Evolutionary conservation across 768 basidiomycete genomes (phyloP).

Genomic region (Termitomyces sp.): DNA sequence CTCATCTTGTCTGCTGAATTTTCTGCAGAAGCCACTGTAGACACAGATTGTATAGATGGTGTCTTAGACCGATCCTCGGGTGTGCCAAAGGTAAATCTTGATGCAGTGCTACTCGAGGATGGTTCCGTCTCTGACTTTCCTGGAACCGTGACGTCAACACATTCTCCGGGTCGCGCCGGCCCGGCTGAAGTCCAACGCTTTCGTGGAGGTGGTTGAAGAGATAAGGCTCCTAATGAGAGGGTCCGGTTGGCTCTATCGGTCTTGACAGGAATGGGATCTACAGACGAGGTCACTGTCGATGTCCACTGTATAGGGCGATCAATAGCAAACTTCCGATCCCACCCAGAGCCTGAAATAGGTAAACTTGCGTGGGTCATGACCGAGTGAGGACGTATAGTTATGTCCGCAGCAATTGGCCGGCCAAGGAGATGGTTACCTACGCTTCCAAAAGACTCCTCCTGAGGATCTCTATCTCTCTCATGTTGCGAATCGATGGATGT

Average conservation of each 20-base stretch:
- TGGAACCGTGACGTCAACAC: constrained; percentile 5
- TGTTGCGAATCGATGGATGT: constrained; percentile 34
- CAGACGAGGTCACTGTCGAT: constrained; percentile 20
- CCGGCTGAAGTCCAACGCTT: constrained; percentile 39
- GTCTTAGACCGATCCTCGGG: constrained; percentile 33
- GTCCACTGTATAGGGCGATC: constrained; percentile 14
- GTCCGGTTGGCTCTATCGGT: constrained; percentile 24
- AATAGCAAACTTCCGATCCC: constrained; percentile 26
- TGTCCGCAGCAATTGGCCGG: constrained; percentile 31
- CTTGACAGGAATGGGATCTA: constrained; percentile 3
- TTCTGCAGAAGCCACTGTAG: constrained; percentile 38
- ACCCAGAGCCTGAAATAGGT: constrained; percentile 25
- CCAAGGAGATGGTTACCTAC: constrained; percentile 50
- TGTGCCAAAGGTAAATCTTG: constrained; percentile 28
- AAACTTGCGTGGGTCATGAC: constrained; percentile 23
- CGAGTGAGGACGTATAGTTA: constrained; percentile 18
- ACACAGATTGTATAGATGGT: constrained; percentile 39
- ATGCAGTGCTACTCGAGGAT: constrained; percentile 18
- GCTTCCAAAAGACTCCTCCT: constrained; percentile 51
- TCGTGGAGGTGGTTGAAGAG: constrained; percentile 44
- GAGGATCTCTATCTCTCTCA: constrained; percentile 24
- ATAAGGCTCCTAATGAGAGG: constrained; percentile 27
- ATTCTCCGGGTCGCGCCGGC: constrained; percentile 13
- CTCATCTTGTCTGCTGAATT: constrained; percentile 29
- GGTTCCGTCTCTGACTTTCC: constrained; percentile 20